Percentiles rank a stretch among this genome's conserved stretches.
Conservation (phyloP, 805 yeast species). For the Candida vartiovaarae region DNA sequence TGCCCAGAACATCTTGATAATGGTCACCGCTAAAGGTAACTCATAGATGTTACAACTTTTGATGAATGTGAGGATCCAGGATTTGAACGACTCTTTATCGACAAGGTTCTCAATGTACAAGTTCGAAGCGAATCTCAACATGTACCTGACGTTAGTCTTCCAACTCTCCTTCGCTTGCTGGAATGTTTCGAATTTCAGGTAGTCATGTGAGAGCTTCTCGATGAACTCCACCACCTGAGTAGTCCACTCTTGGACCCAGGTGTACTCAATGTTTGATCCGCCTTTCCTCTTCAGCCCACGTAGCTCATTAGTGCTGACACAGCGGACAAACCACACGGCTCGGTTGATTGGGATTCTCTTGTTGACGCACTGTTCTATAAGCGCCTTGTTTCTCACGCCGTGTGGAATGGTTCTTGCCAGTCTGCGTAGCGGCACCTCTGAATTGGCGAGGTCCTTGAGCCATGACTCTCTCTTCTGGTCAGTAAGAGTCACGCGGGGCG, state of each 20-base stretch:
- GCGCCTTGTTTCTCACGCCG: slow-evolving; percentile 67
- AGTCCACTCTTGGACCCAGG: slow-evolving; percentile 87
- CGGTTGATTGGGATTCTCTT: slow-evolving; percentile 69
- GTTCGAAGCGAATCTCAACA: slow-evolving; percentile 52
- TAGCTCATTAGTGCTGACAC: slow-evolving; percentile 77
- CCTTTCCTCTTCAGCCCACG: slow-evolving; percentile 49
- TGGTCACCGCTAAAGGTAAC: slow-evolving; percentile 42
- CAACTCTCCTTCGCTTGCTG: slow-evolving; percentile 34
- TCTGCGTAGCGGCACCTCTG: slow-evolving; percentile 54
- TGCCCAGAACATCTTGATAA: slow-evolving; percentile 65
- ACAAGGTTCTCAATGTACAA: slow-evolving; percentile 64
- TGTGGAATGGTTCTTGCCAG: slow-evolving; percentile 83
- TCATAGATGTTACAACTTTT: slow-evolving; percentile 32
- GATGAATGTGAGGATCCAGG: slow-evolving; percentile 55
- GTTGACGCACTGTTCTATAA: slow-evolving; percentile 65
- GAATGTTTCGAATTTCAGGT: slow-evolving; percentile 27
- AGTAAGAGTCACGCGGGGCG: slow-evolving; percentile 85
- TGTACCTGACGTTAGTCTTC: slow-evolving; percentile 50
- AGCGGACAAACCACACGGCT: slow-evolving; percentile 86
- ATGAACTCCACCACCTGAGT: slow-evolving; percentile 64
- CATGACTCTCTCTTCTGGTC: slow-evolving; percentile 81
- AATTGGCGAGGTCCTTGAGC: slow-evolving; percentile 73
- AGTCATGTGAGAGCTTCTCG: slow-evolving; percentile 27
- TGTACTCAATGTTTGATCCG: slow-evolving; percentile 36
- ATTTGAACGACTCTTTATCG: slow-evolving; percentile 53